Evolutionary conservation across 2,329 filamentous ascomycete species (phyloP).

Genomic region (Pyrenophora teres): DNA sequence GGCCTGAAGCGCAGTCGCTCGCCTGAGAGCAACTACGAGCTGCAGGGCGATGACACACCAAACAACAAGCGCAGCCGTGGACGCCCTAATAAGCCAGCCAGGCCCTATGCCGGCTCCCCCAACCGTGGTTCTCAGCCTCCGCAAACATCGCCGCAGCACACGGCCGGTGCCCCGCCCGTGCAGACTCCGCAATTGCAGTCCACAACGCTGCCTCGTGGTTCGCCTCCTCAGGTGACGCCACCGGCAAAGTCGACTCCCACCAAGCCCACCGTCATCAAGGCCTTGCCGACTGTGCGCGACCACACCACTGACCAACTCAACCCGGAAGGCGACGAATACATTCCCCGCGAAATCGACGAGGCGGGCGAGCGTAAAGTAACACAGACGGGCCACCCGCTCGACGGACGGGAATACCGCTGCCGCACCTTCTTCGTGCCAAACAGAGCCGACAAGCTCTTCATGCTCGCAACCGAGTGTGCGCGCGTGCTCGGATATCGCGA

Average conservation of each 20-base stretch:
- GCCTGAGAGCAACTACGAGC: conserved; percentile 46
- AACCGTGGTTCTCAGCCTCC: conserved; percentile 56
- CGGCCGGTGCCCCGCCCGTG: conserved; percentile 54
- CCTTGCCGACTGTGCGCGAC: conserved; percentile 91
- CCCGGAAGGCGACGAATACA: conserved; percentile 87
- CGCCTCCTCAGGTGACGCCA: conserved; percentile 65
- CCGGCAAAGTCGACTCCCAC: conserved; percentile 75
- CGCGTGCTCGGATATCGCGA: conserved; percentile 92
- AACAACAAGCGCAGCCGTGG: conserved; percentile 48
- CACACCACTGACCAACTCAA: conserved; percentile 96
- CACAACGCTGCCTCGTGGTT: conserved; percentile 55
- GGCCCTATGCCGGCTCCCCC: conserved; percentile 59
- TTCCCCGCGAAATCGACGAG: conserved; percentile 90
- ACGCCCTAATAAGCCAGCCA: conserved; percentile 64
- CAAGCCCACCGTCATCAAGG: conserved; percentile 82
- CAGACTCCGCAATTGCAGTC: conserved; percentile 61
- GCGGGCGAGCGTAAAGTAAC: conserved; percentile 94
- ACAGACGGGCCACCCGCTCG: conserved; percentile 77
- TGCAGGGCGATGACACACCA: conserved; percentile 34
- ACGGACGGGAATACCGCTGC: conserved; percentile 86
- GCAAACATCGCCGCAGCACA: conserved; percentile 54
- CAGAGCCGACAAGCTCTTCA: conserved; percentile 91
- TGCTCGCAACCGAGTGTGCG: conserved; percentile 97
- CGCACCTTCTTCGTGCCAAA: conserved; percentile 92
- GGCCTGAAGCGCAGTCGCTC: conserved; percentile 51